Conservation (phyloP, 1,284 basidiomycete genomes). For the Rugosomyces carneus region DNA sequence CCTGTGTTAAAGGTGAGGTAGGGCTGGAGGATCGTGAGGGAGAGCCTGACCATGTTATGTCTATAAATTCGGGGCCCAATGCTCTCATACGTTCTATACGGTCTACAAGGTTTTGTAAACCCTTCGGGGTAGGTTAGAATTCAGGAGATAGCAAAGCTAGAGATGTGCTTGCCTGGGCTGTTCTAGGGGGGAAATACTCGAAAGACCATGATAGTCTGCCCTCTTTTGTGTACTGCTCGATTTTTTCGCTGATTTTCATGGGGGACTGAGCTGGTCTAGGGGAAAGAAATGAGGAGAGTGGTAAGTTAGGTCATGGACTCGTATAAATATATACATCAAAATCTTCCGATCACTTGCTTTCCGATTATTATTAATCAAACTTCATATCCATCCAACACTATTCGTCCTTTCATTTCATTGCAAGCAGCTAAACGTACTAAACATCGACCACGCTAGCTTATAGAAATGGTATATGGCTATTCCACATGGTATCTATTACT, state of each 20-base stretch:
- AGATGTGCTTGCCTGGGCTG: slow-evolving; percentile 78
- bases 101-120: slow-evolving; percentile 90
- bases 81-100: slow-evolving; percentile 97
- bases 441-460: too few relatives aligned
- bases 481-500: too few relatives aligned
- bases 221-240: slow-evolving; percentile 76
- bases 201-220: slow-evolving; percentile 92
- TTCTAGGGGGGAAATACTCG: slow-evolving; percentile 94
- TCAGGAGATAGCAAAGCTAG: neutral
- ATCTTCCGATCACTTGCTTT: slow-evolving; percentile 10
- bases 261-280: slow-evolving; percentile 4
- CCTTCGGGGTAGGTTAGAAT: slow-evolving; percentile 38
- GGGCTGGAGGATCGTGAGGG: slow-evolving; percentile 4
- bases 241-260: slow-evolving; percentile 93
- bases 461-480: too few relatives aligned
- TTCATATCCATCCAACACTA: neutral
- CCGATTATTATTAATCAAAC: neutral
- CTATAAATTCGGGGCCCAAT: slow-evolving; percentile 95
- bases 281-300: slow-evolving; percentile 13
- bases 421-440: neutral
- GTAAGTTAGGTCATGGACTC: slow-evolving; percentile 11
- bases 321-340: slow-evolving; percentile 22
- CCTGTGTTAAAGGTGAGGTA: slow-evolving; percentile 38
- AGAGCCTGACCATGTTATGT: slow-evolving; percentile 83
- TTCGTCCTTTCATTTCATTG: neutral